Conservation (phyloP, 2,329 filamentous ascomycete species). For the Achaetomium macrosporum region DNA sequence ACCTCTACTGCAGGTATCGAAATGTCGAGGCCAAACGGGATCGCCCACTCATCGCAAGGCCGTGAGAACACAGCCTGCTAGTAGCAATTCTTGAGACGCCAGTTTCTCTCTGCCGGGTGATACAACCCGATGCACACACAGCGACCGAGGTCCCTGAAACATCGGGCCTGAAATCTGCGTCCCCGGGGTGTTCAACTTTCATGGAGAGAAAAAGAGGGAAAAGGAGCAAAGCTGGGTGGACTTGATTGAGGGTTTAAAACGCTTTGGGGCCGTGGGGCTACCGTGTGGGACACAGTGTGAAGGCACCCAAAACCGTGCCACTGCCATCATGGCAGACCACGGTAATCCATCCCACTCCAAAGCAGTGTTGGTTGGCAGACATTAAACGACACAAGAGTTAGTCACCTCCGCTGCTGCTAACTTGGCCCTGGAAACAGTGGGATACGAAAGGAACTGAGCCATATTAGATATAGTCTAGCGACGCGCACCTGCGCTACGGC, state of each 20-base stretch:
- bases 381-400: too few relatives aligned
- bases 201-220: constrained; percentile 19
- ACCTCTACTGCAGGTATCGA: not conserved
- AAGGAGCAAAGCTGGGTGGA: not conserved
- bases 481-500: too few relatives aligned
- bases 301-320: not conserved
- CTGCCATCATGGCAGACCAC: not conserved
- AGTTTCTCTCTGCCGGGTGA: constrained; percentile 51
- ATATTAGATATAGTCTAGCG: too few relatives aligned
- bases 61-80: constrained; percentile 32
- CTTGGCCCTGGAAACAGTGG: too few relatives aligned
- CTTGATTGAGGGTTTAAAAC: not conserved
- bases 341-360: too few relatives aligned
- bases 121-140: constrained; percentile 49
- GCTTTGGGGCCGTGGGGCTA: not conserved
- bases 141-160: constrained; percentile 28
- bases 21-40: constrained; percentile 61
- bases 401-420: too few relatives aligned
- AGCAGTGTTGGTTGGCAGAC: too few relatives aligned
- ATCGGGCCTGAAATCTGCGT: constrained; percentile 51
- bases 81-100: constrained; percentile 62
- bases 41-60: constrained; percentile 44
- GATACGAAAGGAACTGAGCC: too few relatives aligned
- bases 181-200: constrained; percentile 53
- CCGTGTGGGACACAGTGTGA: not conserved